Conservation (phyloP, 257 asterid species). For the Nicotiana noctiflora region DNA sequence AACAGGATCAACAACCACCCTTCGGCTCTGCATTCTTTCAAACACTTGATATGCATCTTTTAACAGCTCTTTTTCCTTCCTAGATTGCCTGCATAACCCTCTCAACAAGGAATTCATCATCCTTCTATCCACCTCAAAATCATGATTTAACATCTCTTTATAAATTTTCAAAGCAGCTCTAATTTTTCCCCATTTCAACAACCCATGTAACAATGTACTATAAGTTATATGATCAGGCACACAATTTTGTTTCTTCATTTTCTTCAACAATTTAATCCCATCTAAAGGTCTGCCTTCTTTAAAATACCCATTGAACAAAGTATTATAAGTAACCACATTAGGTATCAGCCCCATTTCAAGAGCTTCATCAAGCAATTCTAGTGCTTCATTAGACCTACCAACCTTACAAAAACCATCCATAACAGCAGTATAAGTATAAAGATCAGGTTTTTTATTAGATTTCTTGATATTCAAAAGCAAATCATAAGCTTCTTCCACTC, state of each 20-base stretch:
- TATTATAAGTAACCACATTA: slow-evolving; percentile 54
- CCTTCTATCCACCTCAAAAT: slow-evolving; percentile 52
- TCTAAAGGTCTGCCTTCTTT: slow-evolving; percentile 66
- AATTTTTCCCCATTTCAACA: slow-evolving; percentile 65
- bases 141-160: slow-evolving; percentile 38
- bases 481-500: slow-evolving; percentile 62
- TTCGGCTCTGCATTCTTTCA: slow-evolving; percentile 34
- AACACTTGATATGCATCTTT: slow-evolving; percentile 36
- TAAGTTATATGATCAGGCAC: slow-evolving; percentile 58
- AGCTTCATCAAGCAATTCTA: slow-evolving; percentile 55
- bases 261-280: slow-evolving; percentile 45
- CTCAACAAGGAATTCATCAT: slow-evolving; percentile 69
- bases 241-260: slow-evolving; percentile 47
- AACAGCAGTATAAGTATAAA: slow-evolving; percentile 60
- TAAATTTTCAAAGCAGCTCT: slow-evolving; percentile 36
- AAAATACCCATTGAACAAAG: slow-evolving; percentile 63
- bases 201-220: slow-evolving; percentile 60
- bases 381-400: slow-evolving; percentile 67
- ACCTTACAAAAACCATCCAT: slow-evolving; percentile 86
- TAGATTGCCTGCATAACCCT: slow-evolving; percentile 50
- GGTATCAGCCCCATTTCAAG: slow-evolving; percentile 39
- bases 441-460: slow-evolving; percentile 43
- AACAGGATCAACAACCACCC: slow-evolving; percentile 20
- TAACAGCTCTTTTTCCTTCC: slow-evolving; percentile 33
- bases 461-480: slow-evolving; percentile 37